These are phyloP conservation scores for Pinus albicaulis DNA, from an alignment of 75 land plant genomes.

Conservation along the genomic window DNA sequence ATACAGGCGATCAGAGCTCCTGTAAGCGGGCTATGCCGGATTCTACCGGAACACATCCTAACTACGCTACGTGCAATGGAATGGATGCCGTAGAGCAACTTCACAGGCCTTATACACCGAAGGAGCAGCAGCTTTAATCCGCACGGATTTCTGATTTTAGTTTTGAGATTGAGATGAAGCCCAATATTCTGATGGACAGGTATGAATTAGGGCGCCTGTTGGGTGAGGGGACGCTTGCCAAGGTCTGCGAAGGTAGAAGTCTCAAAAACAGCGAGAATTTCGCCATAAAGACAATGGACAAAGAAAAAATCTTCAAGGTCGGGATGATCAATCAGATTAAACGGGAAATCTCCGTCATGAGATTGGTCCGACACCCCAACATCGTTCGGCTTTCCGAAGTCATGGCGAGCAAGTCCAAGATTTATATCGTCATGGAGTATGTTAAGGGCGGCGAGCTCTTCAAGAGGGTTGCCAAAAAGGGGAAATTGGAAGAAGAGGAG, in stretches of 20 bases:
- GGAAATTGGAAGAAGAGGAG: conserved; percentile 27
- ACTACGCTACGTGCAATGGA: too few species aligned
- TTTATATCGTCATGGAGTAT: conserved; percentile 71
- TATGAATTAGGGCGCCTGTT: conserved; percentile 58
- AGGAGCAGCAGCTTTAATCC: too few species aligned
- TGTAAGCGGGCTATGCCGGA: too few species aligned
- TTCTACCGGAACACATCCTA: too few species aligned
- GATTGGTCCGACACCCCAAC: conserved; percentile 72
- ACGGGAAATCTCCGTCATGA: conserved; percentile 85
- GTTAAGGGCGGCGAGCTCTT: conserved; percentile 64
- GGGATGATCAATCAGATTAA: conserved; percentile 71
- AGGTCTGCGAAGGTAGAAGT: conserved; percentile 52
- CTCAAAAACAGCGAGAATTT: conserved; percentile 37
- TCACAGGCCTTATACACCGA: too few species aligned
- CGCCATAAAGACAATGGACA: conserved; percentile 58
- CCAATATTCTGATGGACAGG: conserved; percentile 7
- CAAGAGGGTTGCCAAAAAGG: conserved; percentile 27
- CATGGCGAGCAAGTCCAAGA: conserved; percentile 67
- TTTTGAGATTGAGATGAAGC: neutral
- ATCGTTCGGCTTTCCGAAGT: conserved; percentile 80
- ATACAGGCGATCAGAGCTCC: too few species aligned
- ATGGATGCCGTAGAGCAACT: too few species aligned
- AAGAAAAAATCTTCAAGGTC: conserved; percentile 30
- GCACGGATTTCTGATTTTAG: too few species aligned
- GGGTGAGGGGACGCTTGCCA: conserved; percentile 67